Evolutionary conservation across 1,139 yeast genomes (phyloP).

Genomic region (Suhomyces bolitotheri): DNA sequence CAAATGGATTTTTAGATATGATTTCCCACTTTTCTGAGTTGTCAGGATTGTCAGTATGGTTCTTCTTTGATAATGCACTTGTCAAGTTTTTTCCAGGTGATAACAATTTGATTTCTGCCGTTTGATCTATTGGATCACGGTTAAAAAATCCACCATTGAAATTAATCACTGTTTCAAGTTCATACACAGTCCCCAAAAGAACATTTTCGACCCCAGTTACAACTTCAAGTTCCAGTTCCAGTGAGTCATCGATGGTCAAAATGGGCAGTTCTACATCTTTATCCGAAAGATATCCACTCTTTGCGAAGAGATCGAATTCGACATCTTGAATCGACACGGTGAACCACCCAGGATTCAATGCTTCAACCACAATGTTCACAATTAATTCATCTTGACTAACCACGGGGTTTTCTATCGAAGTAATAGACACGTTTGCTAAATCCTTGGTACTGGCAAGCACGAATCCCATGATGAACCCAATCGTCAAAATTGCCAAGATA

Average conservation of each 20-base stretch:
- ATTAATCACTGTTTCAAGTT: slow-evolving; percentile 68
- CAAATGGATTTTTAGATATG: slow-evolving; percentile 81
- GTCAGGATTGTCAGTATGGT: slow-evolving; percentile 25
- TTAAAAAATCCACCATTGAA: slow-evolving; percentile 81
- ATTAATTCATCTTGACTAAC: slow-evolving; percentile 84
- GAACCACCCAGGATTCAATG: slow-evolving; percentile 85
- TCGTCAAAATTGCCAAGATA: slow-evolving; percentile 53
- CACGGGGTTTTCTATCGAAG: slow-evolving; percentile 64
- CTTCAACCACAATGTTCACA: slow-evolving; percentile 74
- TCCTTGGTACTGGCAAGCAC: slow-evolving; percentile 86
- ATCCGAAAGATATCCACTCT: slow-evolving; percentile 54
- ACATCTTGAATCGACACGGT: slow-evolving; percentile 64
- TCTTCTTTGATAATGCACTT: slow-evolving; percentile 15
- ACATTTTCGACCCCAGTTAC: slow-evolving; percentile 57
- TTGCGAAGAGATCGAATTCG: slow-evolving; percentile 86
- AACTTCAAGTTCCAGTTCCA: no score
- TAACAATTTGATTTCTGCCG: slow-evolving; percentile 69
- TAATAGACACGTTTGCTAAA: slow-evolving; percentile 62
- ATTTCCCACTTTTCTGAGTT: slow-evolving; percentile 69
- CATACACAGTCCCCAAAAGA: slow-evolving; percentile 66
- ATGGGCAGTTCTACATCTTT: no score
- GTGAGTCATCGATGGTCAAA: slow-evolving; percentile 1
- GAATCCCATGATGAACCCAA: slow-evolving; percentile 83
- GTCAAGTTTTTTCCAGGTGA: slow-evolving; percentile 75
- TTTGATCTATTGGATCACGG: slow-evolving; percentile 54